Conservation (phyloP, 1,284 basidiomycete genomes). For the Austroboletus olivaceoglutinosus region DNA sequence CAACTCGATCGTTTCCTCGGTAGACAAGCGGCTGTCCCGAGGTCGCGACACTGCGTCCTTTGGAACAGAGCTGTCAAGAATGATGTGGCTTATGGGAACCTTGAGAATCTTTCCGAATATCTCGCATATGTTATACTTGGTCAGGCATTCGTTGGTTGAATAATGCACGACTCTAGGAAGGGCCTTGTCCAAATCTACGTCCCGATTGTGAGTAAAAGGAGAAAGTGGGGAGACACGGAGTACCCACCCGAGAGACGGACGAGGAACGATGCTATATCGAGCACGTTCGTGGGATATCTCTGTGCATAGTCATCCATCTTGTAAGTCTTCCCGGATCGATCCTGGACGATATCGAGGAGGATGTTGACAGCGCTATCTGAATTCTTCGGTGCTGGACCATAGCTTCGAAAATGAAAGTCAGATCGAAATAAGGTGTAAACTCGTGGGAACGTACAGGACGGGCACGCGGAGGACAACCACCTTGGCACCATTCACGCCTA, state of each 20-base stretch:
- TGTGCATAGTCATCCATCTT: conserved; percentile 88
- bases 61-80: conserved; percentile 64
- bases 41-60: conserved; percentile 66
- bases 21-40: conserved; percentile 68
- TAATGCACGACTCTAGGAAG: conserved; percentile 75
- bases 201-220: neutral
- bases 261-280: conserved; percentile 75
- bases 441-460: conserved; percentile 55
- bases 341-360: conserved; percentile 72
- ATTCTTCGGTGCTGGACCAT: conserved; percentile 74
- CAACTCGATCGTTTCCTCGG: conserved; percentile 63
- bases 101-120: conserved; percentile 67
- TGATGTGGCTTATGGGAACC: conserved; percentile 63
- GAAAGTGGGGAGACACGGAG: neutral
- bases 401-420: conserved; percentile 44
- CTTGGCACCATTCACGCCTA: conserved; percentile 53
- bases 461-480: conserved; percentile 74
- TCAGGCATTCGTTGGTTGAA: conserved; percentile 70
- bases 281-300: conserved; percentile 76
- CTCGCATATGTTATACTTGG: conserved; percentile 83
- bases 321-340: conserved; percentile 75
- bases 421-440: neutral
- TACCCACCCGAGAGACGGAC: conserved; percentile 59
- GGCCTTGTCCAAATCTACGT: conserved; percentile 36
- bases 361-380: conserved; percentile 79